Base-by-base conservation (phyloP, 2,329 filamentous ascomycete genomes). In the Alternaria postmessia region DNA sequence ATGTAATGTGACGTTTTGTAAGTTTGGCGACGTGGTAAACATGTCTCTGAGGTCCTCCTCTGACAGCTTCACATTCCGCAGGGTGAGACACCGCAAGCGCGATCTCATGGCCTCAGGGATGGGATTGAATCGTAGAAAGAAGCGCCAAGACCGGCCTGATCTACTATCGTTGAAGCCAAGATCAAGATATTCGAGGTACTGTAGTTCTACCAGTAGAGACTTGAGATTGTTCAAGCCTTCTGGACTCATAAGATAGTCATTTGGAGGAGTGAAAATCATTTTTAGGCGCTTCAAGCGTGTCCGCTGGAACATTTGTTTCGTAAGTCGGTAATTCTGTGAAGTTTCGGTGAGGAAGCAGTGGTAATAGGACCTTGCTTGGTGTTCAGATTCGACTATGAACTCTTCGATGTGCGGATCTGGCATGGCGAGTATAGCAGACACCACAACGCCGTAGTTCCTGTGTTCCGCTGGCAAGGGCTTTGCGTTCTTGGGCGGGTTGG, bases 401-500 rank as follows among this genome's bases (percentile, higher is more conserved):
- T 81, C 80, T 2, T 73, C 61, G 14, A 83, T 54, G 5, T 59
- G 57, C 20, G 74, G 59, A 1, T 68, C 42, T 9, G 68, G 41
- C 18, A 63, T 56, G 1, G 74, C 67, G 11, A 80, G 65, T 7
- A 73, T 43, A 3, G 65, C 67, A 4, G 68, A 62, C 4, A 70
- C 70, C 8, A 76, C 46, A 26, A 72, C 53, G 12, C 66, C 69
- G 46, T 80, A 78, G 0, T 77, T 78, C 9, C 76, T 74, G 70
- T 75, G 78, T 16, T 62, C 41, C n/a, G 8, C 6, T 11, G 61
- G 57, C 8, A 61, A 7, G 11, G 16, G 11, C 8, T 32, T 42
- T 8, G 46, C 52, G 7, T 39, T 16, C 5, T 47, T 22, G 5
- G 14, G 14, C 14, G 7, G 7, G 3, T 43, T 34, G 51, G 32